Percentiles rank a stretch among this genome's conserved stretches.
These are phyloP conservation scores for Candida quercuum DNA, from an alignment of 805 yeast species.

Conservation along the genomic window DNA sequence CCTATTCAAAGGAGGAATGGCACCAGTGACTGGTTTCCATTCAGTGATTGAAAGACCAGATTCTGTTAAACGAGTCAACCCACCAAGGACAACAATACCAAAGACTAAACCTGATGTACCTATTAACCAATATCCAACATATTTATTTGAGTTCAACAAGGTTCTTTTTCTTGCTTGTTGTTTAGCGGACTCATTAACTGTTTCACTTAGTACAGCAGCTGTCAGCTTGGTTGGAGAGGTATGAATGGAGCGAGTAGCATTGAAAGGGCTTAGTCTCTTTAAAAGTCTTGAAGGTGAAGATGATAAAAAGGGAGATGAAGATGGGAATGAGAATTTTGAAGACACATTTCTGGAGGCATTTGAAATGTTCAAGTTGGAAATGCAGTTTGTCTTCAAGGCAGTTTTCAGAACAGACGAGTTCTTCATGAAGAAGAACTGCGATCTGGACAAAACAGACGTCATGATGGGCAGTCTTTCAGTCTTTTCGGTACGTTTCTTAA, in stretches of 20 bases:
- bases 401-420: constrained; percentile 42
- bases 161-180: constrained; percentile 14
- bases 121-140: constrained; percentile 82
- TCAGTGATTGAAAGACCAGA: constrained; percentile 95
- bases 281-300: neutral
- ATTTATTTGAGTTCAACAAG: constrained; percentile 31
- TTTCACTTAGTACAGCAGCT: neutral
- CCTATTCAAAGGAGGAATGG: constrained; percentile 80
- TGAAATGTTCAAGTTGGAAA: constrained; percentile 1
- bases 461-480: constrained; percentile 1
- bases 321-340: too few relatives aligned
- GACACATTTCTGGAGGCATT: neutral
- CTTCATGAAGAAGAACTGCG: constrained; percentile 54
- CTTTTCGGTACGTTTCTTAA: neutral
- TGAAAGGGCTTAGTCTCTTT: constrained; percentile 1
- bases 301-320: neutral
- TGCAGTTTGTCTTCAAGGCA: constrained; percentile 5
- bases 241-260: neutral
- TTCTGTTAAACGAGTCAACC: constrained; percentile 91
- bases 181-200: neutral
- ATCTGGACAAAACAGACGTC: constrained; percentile 34
- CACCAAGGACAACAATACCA: constrained; percentile 95
- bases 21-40: constrained; percentile 97
- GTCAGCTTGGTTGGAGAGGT: constrained; percentile 1
- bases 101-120: constrained; percentile 87